Percentiles rank a stretch among this genome's conserved stretches.
Conservation (phyloP, 2,329 filamentous ascomycete species). For the Akanthomyces dipterigenus region DNA sequence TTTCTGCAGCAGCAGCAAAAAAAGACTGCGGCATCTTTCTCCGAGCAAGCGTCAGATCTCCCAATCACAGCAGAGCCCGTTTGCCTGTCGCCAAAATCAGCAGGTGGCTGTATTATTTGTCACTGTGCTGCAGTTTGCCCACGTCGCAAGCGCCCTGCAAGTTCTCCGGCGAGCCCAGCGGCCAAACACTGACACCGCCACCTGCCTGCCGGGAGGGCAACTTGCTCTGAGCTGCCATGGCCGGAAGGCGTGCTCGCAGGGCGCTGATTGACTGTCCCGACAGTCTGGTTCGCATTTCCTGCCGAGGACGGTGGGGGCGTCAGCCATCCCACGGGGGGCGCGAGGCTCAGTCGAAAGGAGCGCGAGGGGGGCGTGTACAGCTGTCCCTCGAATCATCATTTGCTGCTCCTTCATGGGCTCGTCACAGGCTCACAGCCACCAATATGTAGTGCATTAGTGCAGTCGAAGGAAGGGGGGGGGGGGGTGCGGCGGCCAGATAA, state of each 20-base stretch:
- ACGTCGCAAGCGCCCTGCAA: neutral
- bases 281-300: slow-evolving; percentile 1
- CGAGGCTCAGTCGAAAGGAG: neutral
- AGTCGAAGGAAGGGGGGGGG: too few relatives aligned
- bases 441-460: neutral
- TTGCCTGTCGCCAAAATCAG: neutral
- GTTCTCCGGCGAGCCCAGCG: neutral
- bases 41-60: neutral
- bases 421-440: neutral
- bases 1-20: neutral
- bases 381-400: neutral
- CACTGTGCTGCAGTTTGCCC: neutral
- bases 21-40: neutral
- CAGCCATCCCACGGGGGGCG: neutral
- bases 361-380: neutral
- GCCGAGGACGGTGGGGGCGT: neutral
- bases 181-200: neutral
- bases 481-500: neutral
- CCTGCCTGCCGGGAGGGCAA: neutral
- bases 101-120: neutral
- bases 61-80: neutral
- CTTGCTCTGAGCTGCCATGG: neutral
- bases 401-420: neutral
- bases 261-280: neutral
- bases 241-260: neutral